A percentile compares a stretch with the other conserved stretches of the same genome.
These are phyloP conservation scores for Cyathus striatus DNA, from an alignment of 768 basidiomycete species.

Conservation along the genomic window DNA sequence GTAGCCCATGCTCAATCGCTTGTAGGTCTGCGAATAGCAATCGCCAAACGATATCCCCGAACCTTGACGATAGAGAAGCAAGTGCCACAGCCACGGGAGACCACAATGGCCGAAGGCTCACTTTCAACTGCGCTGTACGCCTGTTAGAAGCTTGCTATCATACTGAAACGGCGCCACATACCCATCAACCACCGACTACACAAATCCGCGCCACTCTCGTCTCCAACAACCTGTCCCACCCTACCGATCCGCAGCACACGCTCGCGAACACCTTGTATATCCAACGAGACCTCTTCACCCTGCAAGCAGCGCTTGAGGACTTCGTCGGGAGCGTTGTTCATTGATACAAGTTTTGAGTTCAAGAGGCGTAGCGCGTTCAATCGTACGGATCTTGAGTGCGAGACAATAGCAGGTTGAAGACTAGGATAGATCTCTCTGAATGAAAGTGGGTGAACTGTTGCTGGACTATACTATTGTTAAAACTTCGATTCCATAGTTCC, in stretches of 20 bases:
- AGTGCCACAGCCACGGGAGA: conserved; percentile 72
- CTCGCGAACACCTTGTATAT: conserved; percentile 79
- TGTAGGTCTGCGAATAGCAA: conserved; percentile 63
- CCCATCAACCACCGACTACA: conserved; percentile 72
- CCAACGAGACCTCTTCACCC: conserved; percentile 77
- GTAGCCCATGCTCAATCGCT: conserved; percentile 18
- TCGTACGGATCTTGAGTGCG: conserved; percentile 67
- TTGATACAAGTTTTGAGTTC: conserved; percentile 41
- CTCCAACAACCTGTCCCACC: conserved; percentile 58
- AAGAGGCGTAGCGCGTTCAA: conserved; percentile 62
- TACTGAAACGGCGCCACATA: too few species aligned
- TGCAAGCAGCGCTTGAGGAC: conserved; percentile 64
- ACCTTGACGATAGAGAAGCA: conserved; percentile 43
- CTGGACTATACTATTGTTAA: too few species aligned
- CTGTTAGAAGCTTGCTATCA: too few species aligned
- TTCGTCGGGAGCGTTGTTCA: conserved; percentile 39
- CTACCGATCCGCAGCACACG: conserved; percentile 74
- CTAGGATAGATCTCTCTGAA: conserved; percentile 47
- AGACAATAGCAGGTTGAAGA: conserved; percentile 56
- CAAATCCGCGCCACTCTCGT: conserved; percentile 55
- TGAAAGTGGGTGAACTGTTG: conserved; percentile 22
- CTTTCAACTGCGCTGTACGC: conserved; percentile 79
- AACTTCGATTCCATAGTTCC: too few species aligned
- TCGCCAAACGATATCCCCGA: conserved; percentile 69
- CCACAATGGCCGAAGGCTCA: conserved; percentile 90